Evolutionary conservation across 1,284 basidiomycete species (phyloP).

Genomic region (Neolentinus lepideus): DNA sequence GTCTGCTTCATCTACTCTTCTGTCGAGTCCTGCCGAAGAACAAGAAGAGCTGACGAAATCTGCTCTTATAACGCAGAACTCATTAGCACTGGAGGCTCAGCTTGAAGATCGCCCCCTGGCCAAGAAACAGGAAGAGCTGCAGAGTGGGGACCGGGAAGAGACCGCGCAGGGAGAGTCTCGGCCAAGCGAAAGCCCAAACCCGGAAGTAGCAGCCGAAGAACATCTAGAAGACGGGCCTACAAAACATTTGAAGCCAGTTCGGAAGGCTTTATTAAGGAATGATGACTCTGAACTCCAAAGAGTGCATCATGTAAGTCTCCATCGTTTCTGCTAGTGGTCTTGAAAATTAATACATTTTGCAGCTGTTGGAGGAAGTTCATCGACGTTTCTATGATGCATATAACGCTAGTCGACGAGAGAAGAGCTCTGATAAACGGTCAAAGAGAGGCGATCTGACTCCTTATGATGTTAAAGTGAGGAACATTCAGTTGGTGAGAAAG

Average conservation of each 20-base stretch:
- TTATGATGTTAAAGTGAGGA: slow-evolving; percentile 60
- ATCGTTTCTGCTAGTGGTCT: slow-evolving; percentile 13
- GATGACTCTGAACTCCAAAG: slow-evolving; percentile 83
- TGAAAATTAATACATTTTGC: slow-evolving; percentile 6
- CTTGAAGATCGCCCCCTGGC: slow-evolving; percentile 83
- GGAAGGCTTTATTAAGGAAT: slow-evolving; percentile 79
- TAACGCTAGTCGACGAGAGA: slow-evolving; percentile 34
- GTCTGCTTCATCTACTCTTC: slow-evolving; percentile 14
- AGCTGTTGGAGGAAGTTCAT: slow-evolving; percentile 80
- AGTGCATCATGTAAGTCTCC: slow-evolving; percentile 65
- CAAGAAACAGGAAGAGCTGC: slow-evolving; percentile 79
- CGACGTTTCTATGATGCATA: slow-evolving; percentile 66
- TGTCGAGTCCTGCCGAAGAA: slow-evolving; percentile 19
- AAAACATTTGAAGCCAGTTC: slow-evolving; percentile 33
- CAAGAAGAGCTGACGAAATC: slow-evolving; percentile 40
- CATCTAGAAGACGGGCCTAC: neutral
- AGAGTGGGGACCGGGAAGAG: slow-evolving; percentile 18
- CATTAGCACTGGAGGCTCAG: slow-evolving; percentile 74
- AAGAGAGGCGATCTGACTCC: slow-evolving; percentile 19
- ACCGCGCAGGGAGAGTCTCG: slow-evolving; percentile 3
- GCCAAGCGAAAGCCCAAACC: slow-evolving; percentile 5
- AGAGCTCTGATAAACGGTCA: slow-evolving; percentile 28
- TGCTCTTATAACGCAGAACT: slow-evolving; percentile 55
- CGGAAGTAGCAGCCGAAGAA: slow-evolving; percentile 8
- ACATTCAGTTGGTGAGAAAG: slow-evolving; percentile 14